Evolutionary conservation across 1,284 basidiomycete genomes (phyloP).

Genomic region (Ustilago cynodontis): DNA sequence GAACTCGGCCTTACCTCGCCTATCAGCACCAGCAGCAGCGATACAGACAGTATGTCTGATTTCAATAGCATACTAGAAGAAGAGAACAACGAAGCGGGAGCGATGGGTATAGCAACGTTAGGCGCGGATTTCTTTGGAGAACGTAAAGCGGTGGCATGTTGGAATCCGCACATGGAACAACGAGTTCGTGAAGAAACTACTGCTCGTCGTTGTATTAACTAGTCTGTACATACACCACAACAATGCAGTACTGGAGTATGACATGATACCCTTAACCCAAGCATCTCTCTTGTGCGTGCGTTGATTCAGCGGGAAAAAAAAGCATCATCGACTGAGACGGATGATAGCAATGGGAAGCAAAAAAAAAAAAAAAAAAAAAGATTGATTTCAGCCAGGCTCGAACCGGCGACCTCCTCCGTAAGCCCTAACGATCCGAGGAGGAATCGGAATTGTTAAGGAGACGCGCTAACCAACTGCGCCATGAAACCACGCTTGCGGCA

Average conservation of each 20-base stretch:
- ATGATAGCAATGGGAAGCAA: too few relatives aligned
- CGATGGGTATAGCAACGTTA: slow-evolving; percentile 15
- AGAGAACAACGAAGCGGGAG: background rate
- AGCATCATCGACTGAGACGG: background rate
- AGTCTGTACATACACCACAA: too few relatives aligned
- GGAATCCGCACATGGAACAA: slow-evolving; percentile 45
- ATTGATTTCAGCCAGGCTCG: slow-evolving; percentile 59
- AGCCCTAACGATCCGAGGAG: slow-evolving; percentile 38
- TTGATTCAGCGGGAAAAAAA: background rate
- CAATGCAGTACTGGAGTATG: too few relatives aligned
- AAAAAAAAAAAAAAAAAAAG: slow-evolving; percentile 8
- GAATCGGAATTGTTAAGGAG: slow-evolving; percentile 53
- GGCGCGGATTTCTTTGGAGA: slow-evolving; percentile 51
- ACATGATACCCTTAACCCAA: background rate
- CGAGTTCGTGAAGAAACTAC: slow-evolving; percentile 21
- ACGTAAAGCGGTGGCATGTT: slow-evolving; percentile 40
- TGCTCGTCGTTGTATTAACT: slow-evolving; percentile 1
- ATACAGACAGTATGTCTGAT: background rate
- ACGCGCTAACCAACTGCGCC: slow-evolving; percentile 60
- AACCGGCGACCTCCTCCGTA: slow-evolving; percentile 59
- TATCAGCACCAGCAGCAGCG: background rate
- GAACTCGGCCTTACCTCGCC: slow-evolving; percentile 35
- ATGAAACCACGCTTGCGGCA: slow-evolving; percentile 31
- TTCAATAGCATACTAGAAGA: slow-evolving; percentile 10
- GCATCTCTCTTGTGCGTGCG: background rate